phyloP scores from a whole-genome alignment of 192 early-diverging fungal species.

The Mortierella antarctica region DNA sequence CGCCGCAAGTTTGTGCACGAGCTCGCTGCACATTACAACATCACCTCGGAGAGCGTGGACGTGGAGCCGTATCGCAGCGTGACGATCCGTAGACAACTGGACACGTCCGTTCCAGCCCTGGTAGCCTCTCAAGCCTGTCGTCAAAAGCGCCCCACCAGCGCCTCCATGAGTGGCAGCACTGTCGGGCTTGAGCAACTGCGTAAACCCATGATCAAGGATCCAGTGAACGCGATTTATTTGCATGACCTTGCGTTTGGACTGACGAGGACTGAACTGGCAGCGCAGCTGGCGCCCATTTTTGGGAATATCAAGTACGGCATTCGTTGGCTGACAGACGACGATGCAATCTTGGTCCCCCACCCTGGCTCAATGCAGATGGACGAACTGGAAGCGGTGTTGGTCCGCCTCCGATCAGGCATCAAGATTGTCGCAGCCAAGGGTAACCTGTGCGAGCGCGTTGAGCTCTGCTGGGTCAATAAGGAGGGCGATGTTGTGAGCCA shows the following conservation, averaged over 20 bases:
- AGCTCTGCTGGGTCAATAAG: conserved; percentile 68
- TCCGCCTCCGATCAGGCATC: conserved; percentile 51
- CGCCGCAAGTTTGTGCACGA: conserved; percentile 79
- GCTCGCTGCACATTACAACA: conserved; percentile 78
- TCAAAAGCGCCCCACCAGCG: conserved; percentile 38
- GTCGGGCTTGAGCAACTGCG: conserved; percentile 43
- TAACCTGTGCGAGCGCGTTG: conserved; percentile 51
- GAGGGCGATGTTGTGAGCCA: conserved; percentile 61
- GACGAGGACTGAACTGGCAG: conserved; percentile 58
- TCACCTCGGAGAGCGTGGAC: conserved; percentile 82
- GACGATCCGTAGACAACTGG: conserved; percentile 62
- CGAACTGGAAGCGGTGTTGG: conserved; percentile 60
- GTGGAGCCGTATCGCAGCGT: conserved; percentile 80
- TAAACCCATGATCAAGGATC: conserved; percentile 55
- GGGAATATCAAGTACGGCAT: conserved; percentile 55
- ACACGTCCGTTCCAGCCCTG: conserved; percentile 37
- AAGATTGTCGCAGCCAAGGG: conserved; percentile 47
- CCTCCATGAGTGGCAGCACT: conserved; percentile 14
- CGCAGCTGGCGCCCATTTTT: conserved; percentile 59
- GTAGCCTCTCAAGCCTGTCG: conserved; percentile 52
- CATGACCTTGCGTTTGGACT: conserved; percentile 64
- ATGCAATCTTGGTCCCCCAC: conserved; percentile 59
- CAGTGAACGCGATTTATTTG: conserved; percentile 70
- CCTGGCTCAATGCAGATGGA: conserved; percentile 59
- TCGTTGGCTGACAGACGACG: conserved; percentile 65